Evolutionary conservation across 352 stramenopile genomes (phyloP).

Genomic region (Globisporangium irregulare): DNA sequence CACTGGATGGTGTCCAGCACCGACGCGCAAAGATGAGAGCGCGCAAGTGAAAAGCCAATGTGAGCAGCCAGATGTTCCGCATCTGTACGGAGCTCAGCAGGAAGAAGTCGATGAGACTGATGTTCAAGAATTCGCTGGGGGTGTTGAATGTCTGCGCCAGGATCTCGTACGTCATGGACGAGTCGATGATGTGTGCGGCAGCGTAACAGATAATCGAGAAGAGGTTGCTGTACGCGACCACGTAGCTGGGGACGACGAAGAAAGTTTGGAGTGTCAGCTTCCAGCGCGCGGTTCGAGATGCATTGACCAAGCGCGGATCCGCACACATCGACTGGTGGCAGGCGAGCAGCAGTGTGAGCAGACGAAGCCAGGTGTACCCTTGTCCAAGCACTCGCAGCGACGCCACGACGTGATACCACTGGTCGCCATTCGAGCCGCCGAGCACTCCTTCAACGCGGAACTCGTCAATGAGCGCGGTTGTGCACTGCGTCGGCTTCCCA

Average conservation of each 20-base stretch:
- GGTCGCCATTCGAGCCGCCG: background rate
- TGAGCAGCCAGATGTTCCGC: slow-evolving; percentile 18
- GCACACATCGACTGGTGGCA: background rate
- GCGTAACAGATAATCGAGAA: slow-evolving; percentile 3
- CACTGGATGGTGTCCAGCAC: slow-evolving; percentile 12
- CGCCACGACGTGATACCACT: background rate
- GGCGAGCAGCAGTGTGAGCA: background rate
- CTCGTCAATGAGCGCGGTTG: slow-evolving; percentile 2
- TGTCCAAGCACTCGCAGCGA: slow-evolving; percentile 1
- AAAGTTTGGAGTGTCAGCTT: background rate
- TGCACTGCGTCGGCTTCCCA: background rate
- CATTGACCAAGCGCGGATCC: background rate
- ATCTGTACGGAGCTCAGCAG: slow-evolving; percentile 1
- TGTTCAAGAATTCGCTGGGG: background rate
- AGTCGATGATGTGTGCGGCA: background rate
- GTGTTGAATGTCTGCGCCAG: background rate
- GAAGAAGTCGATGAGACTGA: background rate
- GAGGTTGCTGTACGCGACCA: background rate
- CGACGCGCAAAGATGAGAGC: background rate
- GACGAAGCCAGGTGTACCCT: slow-evolving; percentile 1
- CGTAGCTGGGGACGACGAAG: background rate
- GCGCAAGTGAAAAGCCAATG: slow-evolving; percentile 12
- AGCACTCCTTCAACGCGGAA: background rate
- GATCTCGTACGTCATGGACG: slow-evolving; percentile 2
- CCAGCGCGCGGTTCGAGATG: background rate